Conservation (phyloP, 305 asterid genomes). For the Coffea humblotiana region DNA sequence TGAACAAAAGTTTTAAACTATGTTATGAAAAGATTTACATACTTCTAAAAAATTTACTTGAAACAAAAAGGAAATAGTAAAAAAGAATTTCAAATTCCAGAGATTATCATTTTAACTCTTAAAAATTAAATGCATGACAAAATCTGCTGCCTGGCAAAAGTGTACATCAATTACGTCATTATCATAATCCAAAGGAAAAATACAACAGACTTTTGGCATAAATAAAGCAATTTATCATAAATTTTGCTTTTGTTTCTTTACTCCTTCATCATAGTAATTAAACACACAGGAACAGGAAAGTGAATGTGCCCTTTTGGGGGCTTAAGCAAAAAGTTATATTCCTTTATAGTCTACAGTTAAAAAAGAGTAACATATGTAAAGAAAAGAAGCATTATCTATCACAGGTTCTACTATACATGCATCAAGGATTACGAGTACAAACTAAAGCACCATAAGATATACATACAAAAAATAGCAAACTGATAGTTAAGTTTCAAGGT, state of each 20-base stretch:
- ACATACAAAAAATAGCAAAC: not conserved
- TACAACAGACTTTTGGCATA: not conserved
- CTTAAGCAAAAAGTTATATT: not conserved
- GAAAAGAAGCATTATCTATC: not conserved
- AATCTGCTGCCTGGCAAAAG: not conserved
- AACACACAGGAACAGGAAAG: not conserved
- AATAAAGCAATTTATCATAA: not conserved
- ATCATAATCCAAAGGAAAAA: not conserved
- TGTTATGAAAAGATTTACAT: not conserved
- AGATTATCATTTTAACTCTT: not conserved
- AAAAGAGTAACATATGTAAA: not conserved
- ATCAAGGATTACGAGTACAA: not conserved
- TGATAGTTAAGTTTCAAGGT: not conserved
- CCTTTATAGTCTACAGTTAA: not conserved
- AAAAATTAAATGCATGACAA: not conserved
- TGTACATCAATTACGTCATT: not conserved
- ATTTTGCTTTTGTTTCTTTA: not conserved
- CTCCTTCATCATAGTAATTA: not conserved
- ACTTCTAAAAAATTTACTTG: not conserved
- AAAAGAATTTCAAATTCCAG: not conserved
- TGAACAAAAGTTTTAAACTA: conserved; percentile 6
- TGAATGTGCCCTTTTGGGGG: not conserved
- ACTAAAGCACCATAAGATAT: not conserved
- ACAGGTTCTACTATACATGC: not conserved
- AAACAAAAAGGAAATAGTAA: not conserved